A percentile compares a stretch with the other conserved stretches of the same genome.
Evolutionary conservation across 257 asterid species (phyloP).

Genomic region (Cinchona pubescens): DNA sequence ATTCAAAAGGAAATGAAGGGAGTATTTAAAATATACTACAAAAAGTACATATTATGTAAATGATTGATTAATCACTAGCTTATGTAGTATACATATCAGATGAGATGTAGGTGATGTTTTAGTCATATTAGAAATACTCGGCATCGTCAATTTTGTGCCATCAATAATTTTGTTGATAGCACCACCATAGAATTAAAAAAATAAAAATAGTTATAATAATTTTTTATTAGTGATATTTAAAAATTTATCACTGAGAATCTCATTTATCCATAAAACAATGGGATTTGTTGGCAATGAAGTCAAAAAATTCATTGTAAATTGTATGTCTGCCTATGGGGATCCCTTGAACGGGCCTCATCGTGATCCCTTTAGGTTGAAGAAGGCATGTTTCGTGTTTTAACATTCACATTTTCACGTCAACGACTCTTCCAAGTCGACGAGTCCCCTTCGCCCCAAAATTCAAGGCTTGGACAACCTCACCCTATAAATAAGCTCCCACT

Average conservation of each 20-base stretch:
- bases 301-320: neutral
- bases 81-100: no score
- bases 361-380: conserved; percentile 7
- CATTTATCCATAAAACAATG: neutral
- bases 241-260: no score
- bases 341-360: neutral
- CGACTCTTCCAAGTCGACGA: neutral
- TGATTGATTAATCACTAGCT: no score
- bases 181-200: neutral
- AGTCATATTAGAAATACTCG: no score
- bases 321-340: neutral
- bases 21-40: no score
- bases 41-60: no score
- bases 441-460: neutral
- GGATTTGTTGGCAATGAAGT: neutral
- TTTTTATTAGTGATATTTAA: no score
- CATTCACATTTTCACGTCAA: conserved; percentile 4
- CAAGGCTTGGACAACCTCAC: neutral
- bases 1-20: no score
- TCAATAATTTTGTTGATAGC: no score
- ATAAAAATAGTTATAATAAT: no score
- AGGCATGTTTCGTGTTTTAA: conserved; percentile 7
- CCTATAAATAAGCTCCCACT: conserved; percentile 25
- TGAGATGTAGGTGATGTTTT: neutral
- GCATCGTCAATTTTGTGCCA: no score